These are phyloP conservation scores for Mucor mucedo DNA, from an alignment of 371 early-diverging fungal genomes.

Conservation along the genomic window DNA sequence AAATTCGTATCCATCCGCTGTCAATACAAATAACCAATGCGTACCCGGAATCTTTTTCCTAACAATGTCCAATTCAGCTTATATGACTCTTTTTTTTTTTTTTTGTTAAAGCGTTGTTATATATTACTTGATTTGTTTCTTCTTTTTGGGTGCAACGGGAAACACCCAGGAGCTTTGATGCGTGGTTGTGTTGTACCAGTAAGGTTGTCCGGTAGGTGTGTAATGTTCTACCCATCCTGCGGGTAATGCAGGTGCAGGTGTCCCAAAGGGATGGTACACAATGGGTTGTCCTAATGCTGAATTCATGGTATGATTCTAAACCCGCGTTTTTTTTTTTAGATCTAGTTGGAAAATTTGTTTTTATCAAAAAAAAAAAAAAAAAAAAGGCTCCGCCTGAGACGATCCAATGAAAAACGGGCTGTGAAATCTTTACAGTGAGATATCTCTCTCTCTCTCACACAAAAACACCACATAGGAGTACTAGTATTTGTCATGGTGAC, in stretches of 20 bases:
- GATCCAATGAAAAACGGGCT: too few species aligned
- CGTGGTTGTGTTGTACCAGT: slow-evolving; percentile 63
- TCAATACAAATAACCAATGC: slow-evolving; percentile 76
- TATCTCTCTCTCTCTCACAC: too few species aligned
- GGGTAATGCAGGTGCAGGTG: slow-evolving; percentile 34
- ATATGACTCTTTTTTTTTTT: slow-evolving; percentile 19
- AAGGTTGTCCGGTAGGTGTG: slow-evolving; percentile 61
- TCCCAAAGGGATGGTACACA: slow-evolving; percentile 7
- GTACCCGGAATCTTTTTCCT: slow-evolving; percentile 74
- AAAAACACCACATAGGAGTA: too few species aligned
- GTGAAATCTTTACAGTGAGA: too few species aligned
- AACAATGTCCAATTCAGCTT: slow-evolving; percentile 5
- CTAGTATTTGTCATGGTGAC: too few species aligned
- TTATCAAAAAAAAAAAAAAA: too few species aligned
- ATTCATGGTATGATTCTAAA: neutral
- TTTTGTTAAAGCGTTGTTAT: too few species aligned
- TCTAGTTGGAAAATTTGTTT: too few species aligned
- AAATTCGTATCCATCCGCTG: slow-evolving; percentile 76
- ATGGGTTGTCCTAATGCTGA: slow-evolving; percentile 4
- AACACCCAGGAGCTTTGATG: slow-evolving; percentile 62
- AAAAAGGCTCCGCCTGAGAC: too few species aligned
- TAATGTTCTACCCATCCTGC: slow-evolving; percentile 67
- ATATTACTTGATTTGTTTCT: slow-evolving; percentile 39
- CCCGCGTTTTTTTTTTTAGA: too few species aligned
- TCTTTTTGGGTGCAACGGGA: slow-evolving; percentile 42